Evolutionary conservation across 192 early-diverging fungal species (phyloP).

Genomic region (Gonapodya sp.): DNA sequence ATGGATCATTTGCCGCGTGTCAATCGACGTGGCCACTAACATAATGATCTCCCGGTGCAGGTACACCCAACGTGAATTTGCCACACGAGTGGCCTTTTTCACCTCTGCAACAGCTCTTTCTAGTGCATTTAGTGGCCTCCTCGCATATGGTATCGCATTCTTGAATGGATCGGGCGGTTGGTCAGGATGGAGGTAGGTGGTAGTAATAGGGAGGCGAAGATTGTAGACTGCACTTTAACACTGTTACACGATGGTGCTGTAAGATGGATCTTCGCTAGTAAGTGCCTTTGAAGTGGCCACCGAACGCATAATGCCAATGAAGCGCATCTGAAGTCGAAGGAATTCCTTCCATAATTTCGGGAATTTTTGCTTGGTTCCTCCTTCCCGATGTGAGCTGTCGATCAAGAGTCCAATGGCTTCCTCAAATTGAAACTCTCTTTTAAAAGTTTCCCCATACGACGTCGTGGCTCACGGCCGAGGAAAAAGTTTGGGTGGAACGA

Average conservation of each 20-base stretch:
- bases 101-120: constrained; percentile 25
- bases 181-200: constrained; percentile 20
- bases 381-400: not conserved
- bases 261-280: not conserved
- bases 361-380: not conserved
- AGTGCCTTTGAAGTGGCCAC: not conserved
- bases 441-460: not conserved
- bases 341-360: not conserved
- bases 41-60: too few species aligned
- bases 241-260: too few species aligned
- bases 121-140: not conserved
- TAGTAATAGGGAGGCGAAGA: too few species aligned
- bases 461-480: not conserved
- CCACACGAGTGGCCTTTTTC: constrained; percentile 31
- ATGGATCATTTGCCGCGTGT: too few species aligned
- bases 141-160: not conserved
- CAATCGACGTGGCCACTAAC: too few species aligned
- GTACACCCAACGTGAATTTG: constrained; percentile 34
- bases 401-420: too few species aligned
- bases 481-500: not conserved
- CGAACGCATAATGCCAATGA: too few species aligned
- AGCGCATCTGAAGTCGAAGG: not conserved
- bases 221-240: too few species aligned
- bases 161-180: constrained; percentile 13
- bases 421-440: too few species aligned